Evolutionary conservation across 2,329 filamentous ascomycete species (phyloP), one percentile per base, ranked within the genome.

Genomic region (Fusarium sp.): DNA sequence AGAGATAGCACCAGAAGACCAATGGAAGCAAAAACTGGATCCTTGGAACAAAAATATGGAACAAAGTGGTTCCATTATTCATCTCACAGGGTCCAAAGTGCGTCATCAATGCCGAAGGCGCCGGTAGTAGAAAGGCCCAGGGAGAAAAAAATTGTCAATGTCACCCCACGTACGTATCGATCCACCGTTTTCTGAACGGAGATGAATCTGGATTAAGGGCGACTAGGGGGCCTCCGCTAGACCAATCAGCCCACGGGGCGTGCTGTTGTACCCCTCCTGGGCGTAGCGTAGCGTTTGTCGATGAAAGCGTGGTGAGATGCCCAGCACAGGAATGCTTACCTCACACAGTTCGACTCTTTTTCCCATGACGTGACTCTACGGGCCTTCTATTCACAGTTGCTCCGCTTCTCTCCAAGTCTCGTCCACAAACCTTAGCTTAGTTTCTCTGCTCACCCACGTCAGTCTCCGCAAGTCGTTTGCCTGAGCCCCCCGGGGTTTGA

Each of bases 161-260:
- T 66, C 64, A 66, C 62, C 45, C 64, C 63, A 66, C 61, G 63
- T 31, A 38, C 39, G 44, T 56, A 67, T 68, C 64, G 63, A 31
- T 68, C 66, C 65, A 69, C 66, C 66, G 66, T 72, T 72, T 72
- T 49, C 66, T 39, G 41, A 59, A 61, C 57, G 70, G 57, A 72
- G 69, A 72, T 72, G 65, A 69, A 72, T 72, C 65, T 66, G 70
- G 60, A 68, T 60, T 44, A 52, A 66, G 64, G 33, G 66, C 23
- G 21, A 15, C 64, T 46, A 66, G 64, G 62, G 29, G 46, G 2
- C 21, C 57, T 46, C 63, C 65, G 59, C n/a, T 15, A 10, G 18
- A 37, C 56, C 69, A 60, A 62, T 56, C 33, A 69, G 37, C 16
- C 33, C 45, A 66, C 44, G 44, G 49, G 37, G 63, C 12, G 51